These are phyloP conservation scores for Chalciporus pseudorubinellus DNA, from an alignment of 768 basidiomycete genomes.

Conservation along the genomic window DNA sequence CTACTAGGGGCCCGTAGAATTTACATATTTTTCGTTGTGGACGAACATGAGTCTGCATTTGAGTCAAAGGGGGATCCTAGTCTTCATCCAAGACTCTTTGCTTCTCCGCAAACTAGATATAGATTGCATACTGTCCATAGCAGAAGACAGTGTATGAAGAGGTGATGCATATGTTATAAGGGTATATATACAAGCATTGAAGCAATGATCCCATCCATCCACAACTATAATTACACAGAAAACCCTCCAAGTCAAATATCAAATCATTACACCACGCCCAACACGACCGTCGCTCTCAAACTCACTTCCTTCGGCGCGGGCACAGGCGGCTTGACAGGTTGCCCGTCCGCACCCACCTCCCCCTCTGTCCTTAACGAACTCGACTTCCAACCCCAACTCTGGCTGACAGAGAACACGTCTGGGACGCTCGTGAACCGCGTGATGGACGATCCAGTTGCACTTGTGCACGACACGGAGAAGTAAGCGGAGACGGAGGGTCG, in stretches of 20 bases:
- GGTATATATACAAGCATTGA: too few relatives aligned
- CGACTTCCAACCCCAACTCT: constrained; percentile 94
- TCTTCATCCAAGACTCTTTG: too few relatives aligned
- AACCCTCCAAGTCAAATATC: too few relatives aligned
- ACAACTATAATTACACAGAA: background rate
- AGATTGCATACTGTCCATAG: too few relatives aligned
- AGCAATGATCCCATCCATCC: too few relatives aligned
- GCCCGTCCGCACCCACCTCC: constrained; percentile 35
- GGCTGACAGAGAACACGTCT: constrained; percentile 78
- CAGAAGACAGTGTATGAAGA: too few relatives aligned
- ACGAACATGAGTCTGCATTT: too few relatives aligned
- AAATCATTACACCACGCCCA: constrained; percentile 61
- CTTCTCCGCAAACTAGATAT: too few relatives aligned
- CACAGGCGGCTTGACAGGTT: constrained; percentile 29
- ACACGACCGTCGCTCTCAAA: constrained; percentile 73
- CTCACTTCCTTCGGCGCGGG: constrained; percentile 49
- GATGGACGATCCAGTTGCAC: constrained; percentile 74
- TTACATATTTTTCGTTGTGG: background rate
- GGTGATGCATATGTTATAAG: too few relatives aligned
- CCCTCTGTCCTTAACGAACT: constrained; percentile 53
- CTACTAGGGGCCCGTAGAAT: background rate
- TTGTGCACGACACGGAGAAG: constrained; percentile 81
- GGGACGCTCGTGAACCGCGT: constrained; percentile 85
- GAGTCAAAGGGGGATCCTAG: too few relatives aligned
- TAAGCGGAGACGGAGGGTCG: constrained; percentile 71